Evolutionary conservation across 2,329 filamentous ascomycete genomes (phyloP), one percentile per base, ranked within the genome.

Genomic region (Epichloe typhina): DNA sequence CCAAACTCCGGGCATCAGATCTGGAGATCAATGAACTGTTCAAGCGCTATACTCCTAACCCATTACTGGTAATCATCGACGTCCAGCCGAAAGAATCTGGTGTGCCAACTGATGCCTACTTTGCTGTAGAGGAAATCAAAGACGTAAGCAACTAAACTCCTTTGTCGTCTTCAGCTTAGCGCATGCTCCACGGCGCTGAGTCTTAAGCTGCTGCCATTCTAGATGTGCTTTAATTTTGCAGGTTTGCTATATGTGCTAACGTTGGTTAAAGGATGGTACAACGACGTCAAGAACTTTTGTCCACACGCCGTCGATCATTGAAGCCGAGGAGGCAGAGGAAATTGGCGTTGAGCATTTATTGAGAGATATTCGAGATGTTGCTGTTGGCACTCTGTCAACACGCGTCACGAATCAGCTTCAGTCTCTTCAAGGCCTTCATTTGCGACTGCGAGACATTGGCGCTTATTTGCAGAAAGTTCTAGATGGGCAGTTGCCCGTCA

Each of bases 11-110:
- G 65, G 91, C 90, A 51, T 96, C 93, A 44, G 93, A 98, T 75
- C 74, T 98, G 59, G 88, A 97, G 73, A 95, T 98, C 83, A 98
- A 98, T 72, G 93, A 98, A 73, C 81, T 98, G 53, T 97, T 98
- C 81, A 98, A 98, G 77, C 82, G 90, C 74, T 98, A 98, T 74
- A 96, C 90, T 49, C 88, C 93, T 19, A 95, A 97, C 65, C 93
- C 93, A 47, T 75, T 98, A 59, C 79, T 98, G 49, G 91, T 97
- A 65, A 98, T 98, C 69, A 90, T 98, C 60, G 93, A 98, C 66
- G 93, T 98, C 55, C 91, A 97, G 70, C 91, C 93, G 23, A 96
- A 96, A 72, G 91, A 97, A 71, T 87, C 95, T 19, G 93, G 93
- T 54, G 93, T 98, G 50, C 93, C 93, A 19, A 98, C 93, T 47